phyloP scores from a whole-genome alignment of 495 filamentous ascomycete genomes.

The Penicillium antarcticum region DNA sequence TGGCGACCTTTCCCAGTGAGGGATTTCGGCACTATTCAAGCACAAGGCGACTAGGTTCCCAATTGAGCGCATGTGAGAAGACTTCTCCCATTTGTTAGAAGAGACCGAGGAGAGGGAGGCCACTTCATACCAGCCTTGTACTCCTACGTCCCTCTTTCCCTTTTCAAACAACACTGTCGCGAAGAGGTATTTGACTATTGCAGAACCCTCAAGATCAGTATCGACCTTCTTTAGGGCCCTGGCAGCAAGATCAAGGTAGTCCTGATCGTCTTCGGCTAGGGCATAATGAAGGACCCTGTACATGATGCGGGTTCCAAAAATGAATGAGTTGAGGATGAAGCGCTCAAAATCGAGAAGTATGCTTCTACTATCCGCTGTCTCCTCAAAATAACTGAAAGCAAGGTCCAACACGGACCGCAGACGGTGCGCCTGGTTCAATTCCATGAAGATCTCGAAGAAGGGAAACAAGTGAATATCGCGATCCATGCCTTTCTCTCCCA shows the following conservation, averaged over 20 bases:
- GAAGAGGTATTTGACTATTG: background rate
- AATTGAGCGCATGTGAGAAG: background rate
- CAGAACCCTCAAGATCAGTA: too few relatives aligned
- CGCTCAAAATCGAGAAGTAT: too few relatives aligned
- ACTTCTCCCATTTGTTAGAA: background rate
- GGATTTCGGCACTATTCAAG: background rate
- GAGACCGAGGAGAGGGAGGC: background rate
- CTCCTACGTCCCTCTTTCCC: background rate
- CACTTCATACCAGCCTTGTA: constrained; percentile 1
- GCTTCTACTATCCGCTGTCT: too few relatives aligned
- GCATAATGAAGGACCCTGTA: too few relatives aligned
- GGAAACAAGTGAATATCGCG: background rate
- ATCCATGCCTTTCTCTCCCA: too few relatives aligned
- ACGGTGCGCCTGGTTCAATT: background rate
- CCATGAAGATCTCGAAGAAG: background rate
- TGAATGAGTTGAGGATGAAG: too few relatives aligned
- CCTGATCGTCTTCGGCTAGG: too few relatives aligned
- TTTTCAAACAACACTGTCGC: constrained; percentile 4
- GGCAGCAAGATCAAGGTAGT: too few relatives aligned
- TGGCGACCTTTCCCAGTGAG: background rate
- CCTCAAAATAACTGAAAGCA: background rate
- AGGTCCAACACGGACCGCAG: background rate
- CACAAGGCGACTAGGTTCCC: background rate
- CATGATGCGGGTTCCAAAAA: too few relatives aligned
- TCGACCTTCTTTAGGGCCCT: too few relatives aligned